A percentile compares a stretch with the other conserved stretches of the same genome.
Evolutionary conservation across 2,329 filamentous ascomycete genomes (phyloP).

Genomic region (Hortaea werneckii): DNA sequence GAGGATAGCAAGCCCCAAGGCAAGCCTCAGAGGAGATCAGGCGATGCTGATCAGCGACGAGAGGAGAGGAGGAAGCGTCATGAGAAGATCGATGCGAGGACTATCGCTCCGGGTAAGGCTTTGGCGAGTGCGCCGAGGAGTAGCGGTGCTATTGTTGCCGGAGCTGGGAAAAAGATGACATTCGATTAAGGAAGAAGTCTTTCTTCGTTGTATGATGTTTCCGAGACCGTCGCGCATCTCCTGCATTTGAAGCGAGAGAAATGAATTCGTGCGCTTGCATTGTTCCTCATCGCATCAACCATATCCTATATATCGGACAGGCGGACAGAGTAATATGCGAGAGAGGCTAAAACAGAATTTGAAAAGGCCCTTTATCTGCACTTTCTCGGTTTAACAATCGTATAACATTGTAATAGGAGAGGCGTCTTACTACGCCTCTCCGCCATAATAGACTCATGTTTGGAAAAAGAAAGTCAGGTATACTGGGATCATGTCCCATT

Average conservation of each 20-base stretch:
- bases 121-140: constrained; percentile 47
- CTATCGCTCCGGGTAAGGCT: constrained; percentile 34
- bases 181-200: constrained; percentile 68
- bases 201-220: not conserved
- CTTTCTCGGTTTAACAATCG: too few relatives aligned
- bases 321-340: too few relatives aligned
- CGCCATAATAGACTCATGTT: too few relatives aligned
- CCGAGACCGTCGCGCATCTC: too few relatives aligned
- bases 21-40: constrained; percentile 19
- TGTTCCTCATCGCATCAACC: not conserved
- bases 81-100: constrained; percentile 31
- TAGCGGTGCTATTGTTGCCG: constrained; percentile 69
- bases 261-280: not conserved
- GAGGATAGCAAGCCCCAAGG: constrained; percentile 5
- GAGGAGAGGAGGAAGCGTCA: constrained; percentile 27
- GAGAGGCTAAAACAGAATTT: too few relatives aligned
- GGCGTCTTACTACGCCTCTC: too few relatives aligned
- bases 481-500: too few relatives aligned
- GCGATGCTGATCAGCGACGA: constrained; percentile 16
- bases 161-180: constrained; percentile 68
- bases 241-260: not conserved
- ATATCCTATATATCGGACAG: not conserved
- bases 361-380: too few relatives aligned
- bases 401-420: too few relatives aligned
- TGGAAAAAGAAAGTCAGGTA: too few relatives aligned